These are phyloP conservation scores for Saturnispora kantuleensis DNA, from an alignment of 805 yeast genomes.

Conservation along the genomic window DNA sequence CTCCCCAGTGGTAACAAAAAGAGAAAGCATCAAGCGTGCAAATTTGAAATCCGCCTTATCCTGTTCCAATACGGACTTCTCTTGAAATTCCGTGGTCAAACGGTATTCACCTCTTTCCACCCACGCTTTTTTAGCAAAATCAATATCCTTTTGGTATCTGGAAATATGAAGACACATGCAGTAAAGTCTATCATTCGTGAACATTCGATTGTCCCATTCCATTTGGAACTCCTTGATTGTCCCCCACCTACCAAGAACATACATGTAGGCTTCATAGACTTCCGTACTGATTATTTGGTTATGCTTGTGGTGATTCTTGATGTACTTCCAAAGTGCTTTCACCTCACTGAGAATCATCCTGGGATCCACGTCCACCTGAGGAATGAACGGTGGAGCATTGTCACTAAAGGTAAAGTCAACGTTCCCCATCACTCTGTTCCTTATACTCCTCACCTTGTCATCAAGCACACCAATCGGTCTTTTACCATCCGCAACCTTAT, in stretches of 20 bases:
- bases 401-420: slow-evolving; percentile 24
- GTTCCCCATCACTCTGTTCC: slow-evolving; percentile 27
- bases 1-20: slow-evolving; percentile 45
- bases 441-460: slow-evolving; percentile 33
- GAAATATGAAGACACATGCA: slow-evolving; percentile 61
- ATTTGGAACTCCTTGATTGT: slow-evolving; percentile 28
- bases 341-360: slow-evolving; percentile 58
- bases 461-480: slow-evolving; percentile 27
- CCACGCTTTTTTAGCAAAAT: slow-evolving; percentile 64
- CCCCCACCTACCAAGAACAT: slow-evolving; percentile 32
- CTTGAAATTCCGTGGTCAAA: slow-evolving; percentile 40
- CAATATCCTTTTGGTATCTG: slow-evolving; percentile 39
- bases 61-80: slow-evolving; percentile 28
- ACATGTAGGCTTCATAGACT: slow-evolving; percentile 42
- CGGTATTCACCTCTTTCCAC: slow-evolving; percentile 69
- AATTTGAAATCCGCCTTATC: slow-evolving; percentile 50
- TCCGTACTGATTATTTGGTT: slow-evolving; percentile 29
- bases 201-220: slow-evolving; percentile 23
- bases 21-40: slow-evolving; percentile 60
- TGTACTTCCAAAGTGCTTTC: slow-evolving; percentile 61
- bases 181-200: slow-evolving; percentile 39
- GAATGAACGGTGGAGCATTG: slow-evolving; percentile 65
- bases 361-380: slow-evolving; percentile 28
- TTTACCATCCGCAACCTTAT: slow-evolving; percentile 8
- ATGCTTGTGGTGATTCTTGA: slow-evolving; percentile 15